phyloP scores from a whole-genome alignment of 164 flowering plant species.

The Umbellularia californica region DNA sequence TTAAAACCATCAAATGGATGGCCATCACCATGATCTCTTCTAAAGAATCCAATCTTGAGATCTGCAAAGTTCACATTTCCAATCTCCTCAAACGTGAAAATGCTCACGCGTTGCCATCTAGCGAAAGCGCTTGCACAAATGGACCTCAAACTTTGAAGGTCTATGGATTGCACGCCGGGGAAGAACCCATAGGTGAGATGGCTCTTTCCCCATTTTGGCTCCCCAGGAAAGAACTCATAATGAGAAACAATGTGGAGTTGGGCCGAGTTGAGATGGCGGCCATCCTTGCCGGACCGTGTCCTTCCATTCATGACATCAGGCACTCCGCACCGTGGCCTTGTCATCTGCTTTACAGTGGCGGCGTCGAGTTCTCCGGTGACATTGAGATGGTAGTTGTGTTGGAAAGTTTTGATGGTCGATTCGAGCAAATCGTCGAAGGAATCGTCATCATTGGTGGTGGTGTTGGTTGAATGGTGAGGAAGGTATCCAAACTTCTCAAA shows the following conservation, averaged over 20 bases:
- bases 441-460: slow-evolving; percentile 9
- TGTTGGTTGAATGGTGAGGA: slow-evolving; percentile 1
- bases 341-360: slow-evolving; percentile 18
- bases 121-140: slow-evolving; percentile 50
- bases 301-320: slow-evolving; percentile 33
- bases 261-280: slow-evolving; percentile 16
- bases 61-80: slow-evolving; percentile 30
- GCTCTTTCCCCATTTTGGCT: slow-evolving; percentile 52
- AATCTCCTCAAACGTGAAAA: slow-evolving; percentile 43
- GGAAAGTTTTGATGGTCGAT: slow-evolving; percentile 25
- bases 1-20: slow-evolving; percentile 86
- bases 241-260: slow-evolving; percentile 4
- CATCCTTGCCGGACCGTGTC: slow-evolving; percentile 13
- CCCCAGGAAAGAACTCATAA: slow-evolving; percentile 54
- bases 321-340: slow-evolving; percentile 30
- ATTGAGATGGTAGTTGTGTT: slow-evolving; percentile 22
- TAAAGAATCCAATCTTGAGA: slow-evolving; percentile 52
- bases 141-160: slow-evolving; percentile 28
- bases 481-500: slow-evolving; percentile 23
- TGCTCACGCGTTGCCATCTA: slow-evolving; percentile 51
- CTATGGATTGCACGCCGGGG: slow-evolving; percentile 16
- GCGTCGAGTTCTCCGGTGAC: slow-evolving; percentile 23
- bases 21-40: slow-evolving; percentile 71
- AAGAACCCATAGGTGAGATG: slow-evolving; percentile 54
- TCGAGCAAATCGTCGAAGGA: slow-evolving; percentile 26